phyloP scores from a whole-genome alignment of 2,329 filamentous ascomycete species.

The Epichloe brachyelytri region DNA sequence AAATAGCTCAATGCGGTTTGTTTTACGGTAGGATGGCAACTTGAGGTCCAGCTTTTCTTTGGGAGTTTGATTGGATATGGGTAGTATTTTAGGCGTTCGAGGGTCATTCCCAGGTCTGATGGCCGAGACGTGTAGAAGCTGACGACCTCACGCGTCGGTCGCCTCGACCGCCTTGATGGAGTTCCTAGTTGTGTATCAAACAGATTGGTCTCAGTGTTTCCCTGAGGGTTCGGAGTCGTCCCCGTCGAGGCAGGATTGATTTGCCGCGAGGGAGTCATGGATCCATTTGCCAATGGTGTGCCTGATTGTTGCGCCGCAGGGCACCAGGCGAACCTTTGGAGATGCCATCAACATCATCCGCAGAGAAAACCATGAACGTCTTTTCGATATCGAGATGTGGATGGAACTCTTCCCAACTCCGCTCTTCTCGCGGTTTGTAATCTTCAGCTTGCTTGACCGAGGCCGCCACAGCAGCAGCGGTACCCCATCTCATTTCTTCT shows the following conservation, averaged over 20 bases:
- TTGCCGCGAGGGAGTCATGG: slow-evolving; percentile 33
- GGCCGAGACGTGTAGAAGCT: slow-evolving; percentile 40
- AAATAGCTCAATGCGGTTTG: slow-evolving; percentile 66
- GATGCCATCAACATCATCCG: slow-evolving; percentile 75
- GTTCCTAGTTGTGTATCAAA: slow-evolving; percentile 19
- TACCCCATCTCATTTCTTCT: slow-evolving; percentile 62
- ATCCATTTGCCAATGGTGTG: slow-evolving; percentile 23
- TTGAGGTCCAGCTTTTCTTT: slow-evolving; percentile 71
- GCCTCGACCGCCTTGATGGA: slow-evolving; percentile 24
- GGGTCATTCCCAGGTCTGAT: slow-evolving; percentile 29
- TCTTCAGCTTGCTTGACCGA: slow-evolving; percentile 85
- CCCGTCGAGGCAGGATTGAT: slow-evolving; percentile 29
- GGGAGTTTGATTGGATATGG: slow-evolving; percentile 65
- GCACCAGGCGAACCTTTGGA: slow-evolving; percentile 26
- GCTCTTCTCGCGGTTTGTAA: slow-evolving; percentile 93
- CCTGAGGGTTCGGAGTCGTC: slow-evolving; percentile 28
- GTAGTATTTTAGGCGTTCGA: slow-evolving; percentile 52
- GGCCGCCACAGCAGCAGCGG: slow-evolving; percentile 78
- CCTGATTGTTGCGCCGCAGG: slow-evolving; percentile 17
- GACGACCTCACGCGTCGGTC: slow-evolving; percentile 37
- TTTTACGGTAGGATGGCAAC: slow-evolving; percentile 59
- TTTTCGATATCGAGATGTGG: slow-evolving; percentile 84
- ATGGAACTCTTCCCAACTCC: slow-evolving; percentile 96
- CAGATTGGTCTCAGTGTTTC: slow-evolving; percentile 17
- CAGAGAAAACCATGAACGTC: slow-evolving; percentile 63